These are phyloP conservation scores for Prunella vulgaris DNA, from an alignment of 257 asterid genomes.

Conservation along the genomic window DNA sequence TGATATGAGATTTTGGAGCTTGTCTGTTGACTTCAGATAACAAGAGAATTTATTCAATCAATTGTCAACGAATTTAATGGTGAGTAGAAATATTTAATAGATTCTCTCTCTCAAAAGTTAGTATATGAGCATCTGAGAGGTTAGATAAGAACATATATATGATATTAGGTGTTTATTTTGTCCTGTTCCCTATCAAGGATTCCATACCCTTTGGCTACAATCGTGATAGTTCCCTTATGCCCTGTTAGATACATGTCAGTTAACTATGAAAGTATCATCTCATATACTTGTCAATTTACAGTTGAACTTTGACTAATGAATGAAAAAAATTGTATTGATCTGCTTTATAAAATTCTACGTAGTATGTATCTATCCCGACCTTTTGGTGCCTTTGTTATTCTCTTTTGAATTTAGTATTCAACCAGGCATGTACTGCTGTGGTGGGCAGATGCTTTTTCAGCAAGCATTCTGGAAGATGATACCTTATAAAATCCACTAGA, in stretches of 20 bases:
- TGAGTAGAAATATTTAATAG: neutral
- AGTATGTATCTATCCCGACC: no score
- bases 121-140: neutral
- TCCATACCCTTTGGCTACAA: no score
- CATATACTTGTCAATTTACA: no score
- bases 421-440: neutral
- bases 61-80: neutral
- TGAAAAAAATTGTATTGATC: no score
- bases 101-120: slow-evolving; percentile 5
- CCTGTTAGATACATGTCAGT: no score
- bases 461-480: neutral
- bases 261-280: no score
- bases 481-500: no score
- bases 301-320: no score
- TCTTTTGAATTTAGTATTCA: neutral
- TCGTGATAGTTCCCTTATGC: no score
- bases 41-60: neutral
- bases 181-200: no score
- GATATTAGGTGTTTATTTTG: neutral
- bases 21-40: neutral
- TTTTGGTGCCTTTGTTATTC: neutral
- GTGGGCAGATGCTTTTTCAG: neutral
- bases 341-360: neutral
- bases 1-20: slow-evolving; percentile 1
- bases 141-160: neutral